phyloP scores from a whole-genome alignment of 257 asterid species.

The Capsicum baccatum region DNA sequence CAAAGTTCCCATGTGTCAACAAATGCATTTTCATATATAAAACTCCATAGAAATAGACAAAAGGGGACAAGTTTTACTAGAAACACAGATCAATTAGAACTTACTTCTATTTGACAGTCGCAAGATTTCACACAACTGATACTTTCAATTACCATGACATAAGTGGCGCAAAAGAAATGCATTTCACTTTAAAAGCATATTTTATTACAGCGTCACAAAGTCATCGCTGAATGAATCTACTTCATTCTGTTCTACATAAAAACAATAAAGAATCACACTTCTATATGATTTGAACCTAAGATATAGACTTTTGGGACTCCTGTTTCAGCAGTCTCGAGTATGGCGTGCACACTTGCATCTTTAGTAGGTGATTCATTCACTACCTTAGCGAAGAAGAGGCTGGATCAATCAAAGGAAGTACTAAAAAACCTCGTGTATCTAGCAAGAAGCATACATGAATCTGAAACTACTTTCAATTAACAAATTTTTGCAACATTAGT shows the following conservation, averaged over 20 bases:
- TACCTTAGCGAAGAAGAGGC: neutral
- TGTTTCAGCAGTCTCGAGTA: neutral
- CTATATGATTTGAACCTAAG: neutral
- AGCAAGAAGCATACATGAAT: neutral
- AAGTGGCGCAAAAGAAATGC: constrained; percentile 1
- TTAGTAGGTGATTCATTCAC: neutral
- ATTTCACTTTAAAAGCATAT: neutral
- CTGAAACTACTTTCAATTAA: neutral
- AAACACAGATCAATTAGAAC: neutral
- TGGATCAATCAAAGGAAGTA: neutral
- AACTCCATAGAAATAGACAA: neutral
- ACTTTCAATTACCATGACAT: neutral
- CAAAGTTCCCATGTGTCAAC: neutral
- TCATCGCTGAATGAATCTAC: neutral
- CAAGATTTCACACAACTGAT: neutral
- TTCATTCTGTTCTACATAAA: neutral
- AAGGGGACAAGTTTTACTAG: neutral
- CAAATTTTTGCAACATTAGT: too few relatives aligned
- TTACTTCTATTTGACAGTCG: neutral
- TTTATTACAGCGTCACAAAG: neutral
- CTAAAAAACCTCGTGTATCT: neutral
- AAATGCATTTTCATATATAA: neutral
- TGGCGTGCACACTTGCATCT: neutral
- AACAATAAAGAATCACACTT: neutral
- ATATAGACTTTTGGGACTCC: neutral